Evolutionary conservation across 176 grass and related monocot genomes (phyloP).

Genomic region (Zoysia japonica): DNA sequence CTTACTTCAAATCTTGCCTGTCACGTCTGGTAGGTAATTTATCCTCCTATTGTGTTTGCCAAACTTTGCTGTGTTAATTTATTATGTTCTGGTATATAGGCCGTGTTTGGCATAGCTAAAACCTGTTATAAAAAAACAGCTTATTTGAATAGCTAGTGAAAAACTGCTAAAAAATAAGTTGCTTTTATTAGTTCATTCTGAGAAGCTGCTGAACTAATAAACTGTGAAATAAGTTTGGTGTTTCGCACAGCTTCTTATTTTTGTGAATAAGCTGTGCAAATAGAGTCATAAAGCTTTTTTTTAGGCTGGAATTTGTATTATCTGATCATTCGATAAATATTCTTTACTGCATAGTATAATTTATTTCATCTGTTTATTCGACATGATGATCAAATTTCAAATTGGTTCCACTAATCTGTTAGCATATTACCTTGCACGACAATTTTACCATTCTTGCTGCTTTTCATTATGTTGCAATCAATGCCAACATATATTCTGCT

Average conservation of each 20-base stretch:
- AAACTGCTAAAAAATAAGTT: too few relatives aligned
- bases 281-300: not conserved
- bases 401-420: not conserved
- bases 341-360: constrained; percentile 3
- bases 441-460: not conserved
- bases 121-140: too few relatives aligned
- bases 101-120: too few relatives aligned
- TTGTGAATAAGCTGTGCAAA: too few relatives aligned
- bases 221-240: too few relatives aligned
- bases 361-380: not conserved
- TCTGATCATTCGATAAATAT: not conserved
- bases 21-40: constrained; percentile 35
- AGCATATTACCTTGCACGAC: not conserved
- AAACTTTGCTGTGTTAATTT: constrained; percentile 16
- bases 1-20: constrained; percentile 69
- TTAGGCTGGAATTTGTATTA: not conserved
- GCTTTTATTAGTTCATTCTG: too few relatives aligned
- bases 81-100: not conserved
- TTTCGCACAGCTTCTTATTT: too few relatives aligned
- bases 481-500: constrained; percentile 14
- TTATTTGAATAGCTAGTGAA: too few relatives aligned
- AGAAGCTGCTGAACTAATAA: too few relatives aligned
- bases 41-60: not conserved
- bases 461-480: not conserved
- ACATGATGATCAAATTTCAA: constrained; percentile 3